phyloP scores from a whole-genome alignment of 2,329 filamentous ascomycete genomes.

The Cercospora sp. region DNA sequence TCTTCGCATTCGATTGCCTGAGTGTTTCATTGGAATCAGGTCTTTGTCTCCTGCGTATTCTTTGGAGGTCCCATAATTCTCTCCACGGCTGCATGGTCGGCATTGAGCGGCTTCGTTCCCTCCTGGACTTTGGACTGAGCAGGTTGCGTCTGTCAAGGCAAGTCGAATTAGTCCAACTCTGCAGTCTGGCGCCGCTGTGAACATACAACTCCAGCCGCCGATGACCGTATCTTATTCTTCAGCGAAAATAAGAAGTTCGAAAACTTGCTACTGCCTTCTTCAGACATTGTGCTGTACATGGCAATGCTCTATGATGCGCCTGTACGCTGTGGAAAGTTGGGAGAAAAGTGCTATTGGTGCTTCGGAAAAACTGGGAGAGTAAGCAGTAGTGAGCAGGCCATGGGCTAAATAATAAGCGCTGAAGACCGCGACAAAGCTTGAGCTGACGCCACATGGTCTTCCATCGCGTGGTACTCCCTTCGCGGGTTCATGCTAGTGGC shows the following conservation, averaged over 20 bases:
- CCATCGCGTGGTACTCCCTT: not conserved
- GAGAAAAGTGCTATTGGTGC: not conserved
- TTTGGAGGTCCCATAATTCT: conserved; percentile 30
- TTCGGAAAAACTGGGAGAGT: not conserved
- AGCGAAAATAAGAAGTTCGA: conserved; percentile 8
- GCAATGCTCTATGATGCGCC: not conserved
- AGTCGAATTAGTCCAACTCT: not conserved
- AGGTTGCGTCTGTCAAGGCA: conserved; percentile 6
- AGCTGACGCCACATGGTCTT: conserved; percentile 1
- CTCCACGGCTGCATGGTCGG: conserved; percentile 29
- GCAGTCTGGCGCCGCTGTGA: not conserved
- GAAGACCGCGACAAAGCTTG: not conserved
- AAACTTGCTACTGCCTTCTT: conserved; percentile 9
- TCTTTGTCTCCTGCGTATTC: conserved; percentile 1
- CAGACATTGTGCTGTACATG: not conserved
- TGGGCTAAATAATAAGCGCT: not conserved
- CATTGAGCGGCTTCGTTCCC: conserved; percentile 24
- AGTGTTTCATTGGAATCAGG: too few relatives aligned
- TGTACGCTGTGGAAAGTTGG: not conserved
- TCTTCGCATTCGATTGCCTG: too few relatives aligned
- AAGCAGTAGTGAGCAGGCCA: not conserved
- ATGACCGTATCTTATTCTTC: conserved; percentile 9
- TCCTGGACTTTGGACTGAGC: conserved; percentile 18
- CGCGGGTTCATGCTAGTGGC: conserved; percentile 1
- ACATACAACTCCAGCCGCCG: conserved; percentile 6